These are phyloP conservation scores for Boletus tomentosulus DNA, from an alignment of 768 basidiomycete species.

Conservation along the genomic window DNA sequence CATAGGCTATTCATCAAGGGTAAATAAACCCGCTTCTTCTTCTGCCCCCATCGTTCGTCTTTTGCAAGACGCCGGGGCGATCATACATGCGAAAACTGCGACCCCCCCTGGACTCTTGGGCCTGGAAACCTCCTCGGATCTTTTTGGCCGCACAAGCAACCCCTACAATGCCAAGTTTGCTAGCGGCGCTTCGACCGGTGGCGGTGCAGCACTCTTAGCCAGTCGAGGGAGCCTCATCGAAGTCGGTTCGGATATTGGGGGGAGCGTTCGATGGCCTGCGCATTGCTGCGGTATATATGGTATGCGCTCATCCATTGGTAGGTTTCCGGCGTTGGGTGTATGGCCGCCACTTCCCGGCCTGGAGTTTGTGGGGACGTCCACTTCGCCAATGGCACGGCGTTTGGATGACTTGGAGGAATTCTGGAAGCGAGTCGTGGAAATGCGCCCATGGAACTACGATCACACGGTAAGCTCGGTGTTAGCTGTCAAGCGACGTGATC, in stretches of 20 bases:
- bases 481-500: neutral
- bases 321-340: constrained; percentile 35
- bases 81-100: constrained; percentile 40
- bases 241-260: constrained; percentile 47
- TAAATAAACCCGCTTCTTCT: constrained; percentile 31
- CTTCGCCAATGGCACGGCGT: constrained; percentile 39
- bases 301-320: constrained; percentile 36
- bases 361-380: constrained; percentile 35
- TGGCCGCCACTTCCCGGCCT: constrained; percentile 34
- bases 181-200: constrained; percentile 49
- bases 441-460: constrained; percentile 43
- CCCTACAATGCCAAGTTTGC: constrained; percentile 41
- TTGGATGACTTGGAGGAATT: constrained; percentile 41
- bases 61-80: constrained; percentile 39
- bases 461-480: constrained; percentile 29
- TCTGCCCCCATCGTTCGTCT: constrained; percentile 40
- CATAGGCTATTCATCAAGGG: constrained; percentile 39
- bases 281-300: constrained; percentile 45
- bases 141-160: constrained; percentile 46
- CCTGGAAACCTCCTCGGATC: constrained; percentile 40
- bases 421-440: constrained; percentile 40
- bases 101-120: constrained; percentile 40
- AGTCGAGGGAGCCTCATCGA: constrained; percentile 42
- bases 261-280: constrained; percentile 46
- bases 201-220: constrained; percentile 48